Evolutionary conservation across 2,329 filamentous ascomycete genomes (phyloP), one percentile per base, ranked within the genome.

Genomic region (Penicillium sclerotiorum): DNA sequence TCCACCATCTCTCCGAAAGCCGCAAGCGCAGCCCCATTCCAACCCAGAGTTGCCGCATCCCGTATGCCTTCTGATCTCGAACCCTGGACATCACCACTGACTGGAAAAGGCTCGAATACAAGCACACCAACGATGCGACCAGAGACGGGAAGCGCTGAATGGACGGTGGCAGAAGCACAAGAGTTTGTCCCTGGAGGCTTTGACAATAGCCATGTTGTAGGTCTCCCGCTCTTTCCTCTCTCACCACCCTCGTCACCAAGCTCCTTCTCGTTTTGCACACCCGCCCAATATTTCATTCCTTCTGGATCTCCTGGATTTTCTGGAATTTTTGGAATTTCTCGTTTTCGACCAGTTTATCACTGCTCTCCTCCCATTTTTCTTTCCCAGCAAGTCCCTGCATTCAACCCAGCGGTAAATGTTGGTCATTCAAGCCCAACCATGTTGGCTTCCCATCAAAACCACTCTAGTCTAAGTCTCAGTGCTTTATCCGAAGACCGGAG

Each of bases 1-100:
- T 81, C 86, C 8, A 86, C 72, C 9, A 91, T 97, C 57, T 94
- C 92, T 7, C 90, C 91, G 1, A 91, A 95, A 72, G 88, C 90
- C 47, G 92, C 88, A n/a, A 94, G 83, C 68, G 94, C 93, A 18
- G 88, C 90, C 17, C 85, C 75, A 5, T 77, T 77, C 55, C 71
- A 74, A 57, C 75, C 75, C 21, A 71, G 75, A 62, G 62, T 62
- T 54, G 61, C 69, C 37, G 62, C 68, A 55, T 71, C 72, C 45
- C 67, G 73, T 75, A 70, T 58, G 68, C 43, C 45, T 25, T 33
- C 44, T 38, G 35, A 36, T 13, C 41, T 18, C 25, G 32, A 36
- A 11, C 38, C 21, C 32, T 40, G 33, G 20, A 12, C 40, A 17
- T 47, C 45, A 35, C 22, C 25, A 52, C 64, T 69, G 57, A 71